Base-by-base conservation (phyloP, 305 asterid genomes). In the Ilex paraguariensis region DNA sequence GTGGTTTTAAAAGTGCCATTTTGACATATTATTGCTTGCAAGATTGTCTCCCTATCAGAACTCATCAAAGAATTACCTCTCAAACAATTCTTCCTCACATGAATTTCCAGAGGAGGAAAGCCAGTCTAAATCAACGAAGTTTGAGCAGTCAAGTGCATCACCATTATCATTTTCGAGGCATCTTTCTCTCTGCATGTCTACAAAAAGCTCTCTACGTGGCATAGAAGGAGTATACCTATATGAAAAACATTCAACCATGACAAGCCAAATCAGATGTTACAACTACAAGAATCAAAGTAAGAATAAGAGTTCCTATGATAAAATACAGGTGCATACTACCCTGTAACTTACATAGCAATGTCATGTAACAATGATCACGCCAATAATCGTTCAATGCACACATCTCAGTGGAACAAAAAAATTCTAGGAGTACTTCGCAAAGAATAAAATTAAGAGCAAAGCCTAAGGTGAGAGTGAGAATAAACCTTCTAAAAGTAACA, bases 111-210 rank as follows among this genome's bases (percentile, higher is more conserved):
- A 84, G 57, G 98, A 92, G 63, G 98, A 92, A 56, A 92, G 78
- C 98, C 96, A 87, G 79, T 90, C 98, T 64, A 92, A 70, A 84
- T 92, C 96, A 49, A 92, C 88, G 72, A 92, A 92, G 73, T 92
- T 92, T 66, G 98, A 92, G 75, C 73, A 82, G 79, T 92, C 97
- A 68, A 77, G 70, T 49, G 82, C 66, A 67, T 92, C 96, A 39
- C 84, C 84, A 79, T 66, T 73, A 66, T 81, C 93, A 68, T 73
- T 84, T 62, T 88, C 87, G 51, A 79, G 69, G 68, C 68, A 71
- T 74, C 71, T 73, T n/a, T 75, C 85, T 64, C 81, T 80, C 54
- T 74, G 90, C 69, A 80, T 76, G 51, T 85, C 86, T 56, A 76
- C 74, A 61, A 85, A 87, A 68, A 87, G 75, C 69, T 84, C 95